Evolutionary conservation across 176 grass and related monocot genomes (phyloP), one percentile per base, ranked within the genome.

Genomic region (Stipa capillata): DNA sequence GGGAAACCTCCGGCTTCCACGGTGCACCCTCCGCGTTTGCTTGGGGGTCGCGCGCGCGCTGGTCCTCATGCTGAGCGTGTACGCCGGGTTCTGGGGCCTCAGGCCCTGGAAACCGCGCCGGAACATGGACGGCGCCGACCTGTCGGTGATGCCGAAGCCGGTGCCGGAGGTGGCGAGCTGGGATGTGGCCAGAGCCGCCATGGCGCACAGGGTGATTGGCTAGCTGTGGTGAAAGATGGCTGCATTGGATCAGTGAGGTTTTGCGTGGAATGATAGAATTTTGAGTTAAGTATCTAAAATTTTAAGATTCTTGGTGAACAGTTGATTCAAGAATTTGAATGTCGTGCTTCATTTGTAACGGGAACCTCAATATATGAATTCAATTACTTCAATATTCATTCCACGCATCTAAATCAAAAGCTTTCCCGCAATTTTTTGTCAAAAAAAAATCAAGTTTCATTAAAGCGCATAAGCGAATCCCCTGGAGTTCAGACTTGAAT

Each of bases 151-250:
- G 75, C 76, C 67, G 33, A 74, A 72, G 61, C 45, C 2, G 73
- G 78, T 21, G 60, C 13, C 33, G 12, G 75, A 85, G 18, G 82
- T 76, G 76, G 77, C 74, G 85, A 94, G 87, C 84, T 89, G 85
- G 24, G 91, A 87, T 24, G 92, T 82, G 2, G 51, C 66, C 44
- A 90, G 73, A 59, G 89, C 76, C 72, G 89, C 57, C 95, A 97
- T 97, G 41, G 65, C 8, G n/a, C n/a, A 0, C 29, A 15, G 18
- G 47, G 16, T 44, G n/a, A n/a, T n/a, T 3, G 70, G 14, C 20
- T 55, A 27, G 1, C 77, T 67, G 77, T 3, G 14, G 62, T 20
- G 18, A 25, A 12, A 57, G 1, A 51, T 0, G 53, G 1, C 7
- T 34, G 6, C 18, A 64, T 1, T 54, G 13, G 4, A 2, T 64